phyloP scores from a whole-genome alignment of 129 eudicot species.

The Scalesia atractyloides region DNA sequence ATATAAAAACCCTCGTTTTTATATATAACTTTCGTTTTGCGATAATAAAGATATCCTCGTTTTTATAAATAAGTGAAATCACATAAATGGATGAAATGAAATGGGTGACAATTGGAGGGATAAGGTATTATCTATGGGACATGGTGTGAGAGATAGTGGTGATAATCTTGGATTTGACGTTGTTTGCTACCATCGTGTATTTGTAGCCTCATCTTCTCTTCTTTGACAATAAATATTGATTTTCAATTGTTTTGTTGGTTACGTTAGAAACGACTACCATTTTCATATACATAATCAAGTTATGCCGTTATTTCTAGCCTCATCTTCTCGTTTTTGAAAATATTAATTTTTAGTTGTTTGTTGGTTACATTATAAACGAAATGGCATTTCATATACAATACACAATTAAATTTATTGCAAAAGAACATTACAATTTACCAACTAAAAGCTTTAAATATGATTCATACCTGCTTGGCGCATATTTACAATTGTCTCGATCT shows the following conservation, averaged over 20 bases:
- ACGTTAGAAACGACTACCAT: neutral
- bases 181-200: neutral
- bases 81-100: neutral
- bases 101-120: slow-evolving; percentile 32
- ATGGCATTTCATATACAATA: neutral
- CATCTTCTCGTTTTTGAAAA: neutral
- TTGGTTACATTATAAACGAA: neutral
- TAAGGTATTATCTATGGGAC: slow-evolving; percentile 32
- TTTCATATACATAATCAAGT: neutral
- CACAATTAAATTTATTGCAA: neutral
- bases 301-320: slow-evolving; percentile 20
- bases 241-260: neutral
- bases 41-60: too few species aligned
- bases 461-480: neutral
- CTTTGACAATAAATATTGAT: neutral
- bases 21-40: too few species aligned
- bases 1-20: neutral
- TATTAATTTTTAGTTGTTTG: neutral
- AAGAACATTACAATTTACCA: neutral
- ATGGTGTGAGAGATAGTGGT: slow-evolving; percentile 35
- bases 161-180: slow-evolving; percentile 16
- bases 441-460: neutral
- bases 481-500: neutral
- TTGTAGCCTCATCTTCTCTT: neutral
- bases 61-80: neutral